A percentile compares a stretch with the other conserved stretches of the same genome.
Conservation (phyloP, 73 alveolate species). For the Tetrahymena elliotti region DNA sequence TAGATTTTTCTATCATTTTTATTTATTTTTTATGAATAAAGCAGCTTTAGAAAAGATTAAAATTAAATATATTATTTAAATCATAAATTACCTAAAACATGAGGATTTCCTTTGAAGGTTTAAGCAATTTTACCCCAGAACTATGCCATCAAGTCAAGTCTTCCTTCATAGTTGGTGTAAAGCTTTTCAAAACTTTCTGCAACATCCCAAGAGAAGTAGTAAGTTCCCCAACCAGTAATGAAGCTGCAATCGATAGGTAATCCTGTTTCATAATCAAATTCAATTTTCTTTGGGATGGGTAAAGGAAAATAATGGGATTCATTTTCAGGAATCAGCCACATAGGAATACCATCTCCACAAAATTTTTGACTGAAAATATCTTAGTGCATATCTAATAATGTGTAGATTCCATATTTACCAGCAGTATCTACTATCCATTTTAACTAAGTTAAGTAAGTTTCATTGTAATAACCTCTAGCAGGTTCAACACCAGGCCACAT, state of each 20-base stretch:
- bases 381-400: slow-evolving; percentile 29
- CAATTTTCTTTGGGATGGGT: neutral
- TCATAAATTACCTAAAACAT: neutral
- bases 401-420: slow-evolving; percentile 18
- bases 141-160: slow-evolving; percentile 3
- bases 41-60: no score
- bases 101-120: slow-evolving; percentile 10
- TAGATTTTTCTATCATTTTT: no score
- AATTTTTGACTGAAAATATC: slow-evolving; percentile 10
- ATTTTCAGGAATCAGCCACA: slow-evolving; percentile 12
- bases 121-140: slow-evolving; percentile 20
- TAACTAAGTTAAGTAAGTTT: neutral
- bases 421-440: neutral
- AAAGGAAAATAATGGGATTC: neutral
- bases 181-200: slow-evolving; percentile 24
- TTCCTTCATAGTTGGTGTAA: slow-evolving; percentile 1
- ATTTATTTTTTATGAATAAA: no score
- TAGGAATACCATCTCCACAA: slow-evolving; percentile 41
- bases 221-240: neutral
- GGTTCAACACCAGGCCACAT: slow-evolving; percentile 42
- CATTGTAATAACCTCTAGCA: neutral
- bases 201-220: slow-evolving; percentile 17
- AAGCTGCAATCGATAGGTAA: neutral
- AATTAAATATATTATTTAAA: neutral
- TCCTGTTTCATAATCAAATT: neutral